A percentile compares a stretch with the other conserved stretches of the same genome.
Conservation (phyloP, 805 yeast species). For the Hanseniaspora jakobsenii region DNA sequence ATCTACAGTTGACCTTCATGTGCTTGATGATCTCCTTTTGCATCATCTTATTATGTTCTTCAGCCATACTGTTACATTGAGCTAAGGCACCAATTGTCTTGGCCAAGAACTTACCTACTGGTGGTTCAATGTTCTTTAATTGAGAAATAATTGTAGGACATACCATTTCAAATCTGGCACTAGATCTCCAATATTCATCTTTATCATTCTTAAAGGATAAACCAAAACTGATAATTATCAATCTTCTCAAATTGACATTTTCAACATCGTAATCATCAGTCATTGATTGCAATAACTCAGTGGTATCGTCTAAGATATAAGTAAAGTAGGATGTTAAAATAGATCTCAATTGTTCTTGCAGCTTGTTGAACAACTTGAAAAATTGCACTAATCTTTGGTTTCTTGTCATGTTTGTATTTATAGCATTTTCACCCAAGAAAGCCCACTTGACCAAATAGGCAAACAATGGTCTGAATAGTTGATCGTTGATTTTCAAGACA, state of each 20-base stretch:
- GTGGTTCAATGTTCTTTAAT: conserved; percentile 53
- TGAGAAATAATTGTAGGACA: conserved; percentile 54
- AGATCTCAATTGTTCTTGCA: conserved; percentile 73
- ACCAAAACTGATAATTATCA: conserved; percentile 58
- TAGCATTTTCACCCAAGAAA: conserved; percentile 64
- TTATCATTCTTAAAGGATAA: conserved; percentile 79
- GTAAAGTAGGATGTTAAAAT: conserved; percentile 82
- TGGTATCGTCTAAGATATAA: conserved; percentile 67
- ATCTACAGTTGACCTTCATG: conserved; percentile 49
- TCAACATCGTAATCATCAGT: conserved; percentile 19
- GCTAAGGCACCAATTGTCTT: conserved; percentile 70
- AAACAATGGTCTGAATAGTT: conserved; percentile 83
- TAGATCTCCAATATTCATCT: conserved; percentile 90
- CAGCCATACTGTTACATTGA: conserved; percentile 52
- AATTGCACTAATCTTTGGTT: conserved; percentile 56
- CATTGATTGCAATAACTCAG: conserved; percentile 41
- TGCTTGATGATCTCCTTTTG: conserved; percentile 52
- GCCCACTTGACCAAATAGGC: conserved; percentile 87
- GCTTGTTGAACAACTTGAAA: conserved; percentile 71
- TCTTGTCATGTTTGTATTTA: conserved; percentile 35
- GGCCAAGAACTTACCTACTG: conserved; percentile 68
- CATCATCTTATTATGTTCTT: conserved; percentile 62
- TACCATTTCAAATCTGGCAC: conserved; percentile 67
- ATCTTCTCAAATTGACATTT: conserved; percentile 52
- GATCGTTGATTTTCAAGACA: conserved; percentile 87